Conservation (phyloP, 495 filamentous ascomycete genomes). For the Aspergillus sclerotiicarbonarius region DNA sequence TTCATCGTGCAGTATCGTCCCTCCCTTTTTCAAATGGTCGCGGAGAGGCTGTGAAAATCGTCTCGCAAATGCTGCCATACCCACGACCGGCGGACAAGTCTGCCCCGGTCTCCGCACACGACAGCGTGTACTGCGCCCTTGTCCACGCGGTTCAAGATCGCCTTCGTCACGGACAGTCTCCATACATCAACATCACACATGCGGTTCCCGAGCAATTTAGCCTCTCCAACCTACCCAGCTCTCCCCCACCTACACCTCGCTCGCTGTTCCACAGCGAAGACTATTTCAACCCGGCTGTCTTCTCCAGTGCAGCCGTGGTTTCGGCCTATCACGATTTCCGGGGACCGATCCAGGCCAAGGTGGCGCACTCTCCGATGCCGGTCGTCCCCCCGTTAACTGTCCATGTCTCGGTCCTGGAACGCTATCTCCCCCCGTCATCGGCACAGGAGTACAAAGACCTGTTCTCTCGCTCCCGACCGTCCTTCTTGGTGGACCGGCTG, state of each 20-base stretch:
- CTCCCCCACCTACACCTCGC: constrained; percentile 59
- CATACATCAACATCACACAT: constrained; percentile 63
- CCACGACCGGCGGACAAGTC: constrained; percentile 51
- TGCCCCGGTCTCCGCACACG: constrained; percentile 29
- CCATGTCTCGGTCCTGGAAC: constrained; percentile 65
- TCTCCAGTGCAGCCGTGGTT: constrained; percentile 57
- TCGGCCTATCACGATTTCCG: constrained; percentile 55
- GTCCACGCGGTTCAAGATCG: constrained; percentile 54
- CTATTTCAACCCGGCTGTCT: constrained; percentile 57
- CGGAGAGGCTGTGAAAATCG: constrained; percentile 51
- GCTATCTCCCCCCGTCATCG: constrained; percentile 67
- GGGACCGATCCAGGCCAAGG: constrained; percentile 38
- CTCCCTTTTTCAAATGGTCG: constrained; percentile 34
- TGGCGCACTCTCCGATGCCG: constrained; percentile 52
- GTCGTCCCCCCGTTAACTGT: constrained; percentile 64
- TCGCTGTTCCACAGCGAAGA: constrained; percentile 44
- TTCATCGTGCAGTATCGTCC: constrained; percentile 33
- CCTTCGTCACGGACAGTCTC: constrained; percentile 42
- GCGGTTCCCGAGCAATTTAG: constrained; percentile 62
- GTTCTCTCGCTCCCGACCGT: constrained; percentile 54
- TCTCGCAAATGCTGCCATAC: constrained; percentile 63
- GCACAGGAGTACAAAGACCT: constrained; percentile 59
- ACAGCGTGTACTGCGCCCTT: constrained; percentile 47
- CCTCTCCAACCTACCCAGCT: constrained; percentile 58
- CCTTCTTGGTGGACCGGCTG: constrained; percentile 66